phyloP scores from a whole-genome alignment of 73 alveolate genomes.

The Paramecium primaurelia region DNA sequence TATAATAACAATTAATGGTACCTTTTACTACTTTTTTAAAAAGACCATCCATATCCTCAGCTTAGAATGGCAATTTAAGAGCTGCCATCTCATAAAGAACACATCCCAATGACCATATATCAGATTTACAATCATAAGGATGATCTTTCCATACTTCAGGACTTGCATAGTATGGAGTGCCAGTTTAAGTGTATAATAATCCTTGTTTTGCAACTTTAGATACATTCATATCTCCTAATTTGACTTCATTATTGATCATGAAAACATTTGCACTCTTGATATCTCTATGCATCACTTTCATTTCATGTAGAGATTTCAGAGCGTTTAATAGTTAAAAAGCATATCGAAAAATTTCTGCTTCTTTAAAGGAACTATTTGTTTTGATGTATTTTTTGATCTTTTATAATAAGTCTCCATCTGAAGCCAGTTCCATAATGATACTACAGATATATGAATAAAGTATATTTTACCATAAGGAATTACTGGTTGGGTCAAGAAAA shows the following conservation, averaged over 20 bases:
- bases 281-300: slow-evolving; percentile 72
- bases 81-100: slow-evolving; percentile 75
- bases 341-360: slow-evolving; percentile 71
- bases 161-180: slow-evolving; percentile 95
- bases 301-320: slow-evolving; percentile 65
- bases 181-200: slow-evolving; percentile 87
- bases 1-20: background rate
- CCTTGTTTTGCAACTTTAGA: slow-evolving; percentile 81
- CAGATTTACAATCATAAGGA: slow-evolving; percentile 68
- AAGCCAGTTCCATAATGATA: slow-evolving; percentile 79
- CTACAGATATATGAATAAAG: slow-evolving; percentile 52
- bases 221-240: slow-evolving; percentile 87
- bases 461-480: slow-evolving; percentile 56
- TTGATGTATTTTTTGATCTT: slow-evolving; percentile 71
- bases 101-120: slow-evolving; percentile 80
- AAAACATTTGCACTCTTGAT: slow-evolving; percentile 78
- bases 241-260: slow-evolving; percentile 61
- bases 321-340: slow-evolving; percentile 69
- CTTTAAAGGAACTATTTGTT: slow-evolving; percentile 62
- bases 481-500: slow-evolving; percentile 69
- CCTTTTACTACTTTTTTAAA: slow-evolving; percentile 66
- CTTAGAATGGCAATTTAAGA: slow-evolving; percentile 67
- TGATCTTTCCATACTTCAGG: slow-evolving; percentile 79
- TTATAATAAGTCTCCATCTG: slow-evolving; percentile 69
- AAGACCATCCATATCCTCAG: slow-evolving; percentile 71